A percentile compares a stretch with the other conserved stretches of the same genome.
phyloP scores from a whole-genome alignment of 805 yeast genomes.

The Candida sonorensis region DNA sequence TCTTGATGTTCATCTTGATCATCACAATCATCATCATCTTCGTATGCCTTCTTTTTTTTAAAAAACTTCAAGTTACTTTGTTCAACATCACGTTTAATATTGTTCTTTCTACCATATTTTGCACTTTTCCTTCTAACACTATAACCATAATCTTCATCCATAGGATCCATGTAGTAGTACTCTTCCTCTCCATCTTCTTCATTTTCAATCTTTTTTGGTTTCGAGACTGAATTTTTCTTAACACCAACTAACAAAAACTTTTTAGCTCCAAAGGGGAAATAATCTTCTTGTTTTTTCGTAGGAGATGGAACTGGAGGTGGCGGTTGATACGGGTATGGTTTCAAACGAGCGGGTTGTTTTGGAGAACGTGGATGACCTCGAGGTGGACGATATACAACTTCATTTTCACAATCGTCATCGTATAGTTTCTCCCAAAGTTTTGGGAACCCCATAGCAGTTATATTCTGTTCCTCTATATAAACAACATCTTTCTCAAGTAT shows the following conservation, averaged over 20 bases:
- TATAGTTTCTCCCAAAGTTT: constrained; percentile 15
- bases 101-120: no score
- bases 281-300: constrained; percentile 7
- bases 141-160: no score
- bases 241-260: constrained; percentile 21
- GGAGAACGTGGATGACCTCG: no score
- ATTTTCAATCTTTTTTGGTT: no score
- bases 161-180: not conserved
- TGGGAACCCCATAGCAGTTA: constrained; percentile 24
- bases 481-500: no score
- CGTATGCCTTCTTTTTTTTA: constrained; percentile 4
- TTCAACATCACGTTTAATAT: constrained; percentile 2
- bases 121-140: no score
- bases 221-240: constrained; percentile 11
- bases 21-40: constrained; percentile 13
- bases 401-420: constrained; percentile 8
- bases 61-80: constrained; percentile 9
- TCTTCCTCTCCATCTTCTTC: not conserved
- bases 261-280: constrained; percentile 22
- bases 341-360: no score
- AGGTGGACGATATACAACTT: no score
- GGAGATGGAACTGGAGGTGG: no score
- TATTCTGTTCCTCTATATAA: constrained; percentile 21
- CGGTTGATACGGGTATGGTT: no score
- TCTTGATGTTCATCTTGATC: constrained; percentile 9